Evolutionary conservation across 176 grass and related monocot species (phyloP).

Genomic region (Dactylis glomerata): DNA sequence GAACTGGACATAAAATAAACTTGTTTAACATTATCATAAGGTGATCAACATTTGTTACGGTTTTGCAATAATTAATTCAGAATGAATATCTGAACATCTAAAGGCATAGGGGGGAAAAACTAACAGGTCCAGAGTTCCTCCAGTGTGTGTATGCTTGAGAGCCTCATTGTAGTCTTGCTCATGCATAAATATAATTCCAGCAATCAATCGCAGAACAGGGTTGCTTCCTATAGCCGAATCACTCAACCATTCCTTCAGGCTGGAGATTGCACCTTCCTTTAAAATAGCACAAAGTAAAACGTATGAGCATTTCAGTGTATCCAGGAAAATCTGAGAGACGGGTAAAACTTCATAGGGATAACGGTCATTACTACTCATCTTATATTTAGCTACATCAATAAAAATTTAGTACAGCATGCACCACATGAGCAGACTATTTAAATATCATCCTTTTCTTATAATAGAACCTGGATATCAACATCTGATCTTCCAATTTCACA

Average conservation of each 20-base stretch:
- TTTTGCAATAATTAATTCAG: conserved; percentile 8
- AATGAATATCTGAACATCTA: conserved; percentile 1
- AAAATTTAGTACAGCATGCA: background rate
- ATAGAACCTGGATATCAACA: background rate
- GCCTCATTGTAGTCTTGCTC: conserved; percentile 70
- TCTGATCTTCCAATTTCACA: background rate
- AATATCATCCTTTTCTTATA: background rate
- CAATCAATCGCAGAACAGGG: conserved; percentile 52
- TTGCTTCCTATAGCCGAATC: conserved; percentile 75
- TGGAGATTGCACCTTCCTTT: conserved; percentile 63
- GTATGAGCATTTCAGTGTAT: conserved; percentile 19
- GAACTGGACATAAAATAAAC: background rate
- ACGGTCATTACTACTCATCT: background rate
- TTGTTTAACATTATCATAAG: background rate
- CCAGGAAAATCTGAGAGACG: background rate
- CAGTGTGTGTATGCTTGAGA: conserved; percentile 71
- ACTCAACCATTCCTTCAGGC: conserved; percentile 62
- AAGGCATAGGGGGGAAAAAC: conserved; percentile 5
- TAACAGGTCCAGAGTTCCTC: conserved; percentile 67
- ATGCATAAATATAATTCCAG: conserved; percentile 72
- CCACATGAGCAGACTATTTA: background rate
- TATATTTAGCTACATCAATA: background rate
- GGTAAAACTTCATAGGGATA: background rate
- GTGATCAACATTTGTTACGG: background rate
- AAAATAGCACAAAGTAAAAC: conserved; percentile 25